phyloP scores from a whole-genome alignment of 108 stramenopile species.

The Nitzschia sp. region DNA sequence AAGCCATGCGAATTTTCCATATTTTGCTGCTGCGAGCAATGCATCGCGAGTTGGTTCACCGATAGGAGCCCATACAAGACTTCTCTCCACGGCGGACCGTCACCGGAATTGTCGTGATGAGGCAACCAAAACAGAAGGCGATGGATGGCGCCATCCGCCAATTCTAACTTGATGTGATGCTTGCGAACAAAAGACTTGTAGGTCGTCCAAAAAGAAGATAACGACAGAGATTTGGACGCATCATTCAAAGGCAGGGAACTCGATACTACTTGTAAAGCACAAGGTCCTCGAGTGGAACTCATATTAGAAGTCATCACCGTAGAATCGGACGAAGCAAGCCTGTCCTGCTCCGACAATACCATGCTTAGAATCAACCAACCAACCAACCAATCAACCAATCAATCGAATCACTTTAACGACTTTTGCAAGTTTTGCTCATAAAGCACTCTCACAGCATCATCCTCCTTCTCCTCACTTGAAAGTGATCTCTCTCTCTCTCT shows the following conservation, averaged over 20 bases:
- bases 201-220: constrained; percentile 2
- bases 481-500: too few relatives aligned
- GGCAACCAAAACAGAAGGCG: constrained; percentile 38
- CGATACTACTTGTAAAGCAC: too few relatives aligned
- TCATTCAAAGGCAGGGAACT: too few relatives aligned
- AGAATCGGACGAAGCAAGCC: neutral
- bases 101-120: constrained; percentile 15
- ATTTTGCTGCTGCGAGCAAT: constrained; percentile 3
- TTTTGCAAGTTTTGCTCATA: too few relatives aligned
- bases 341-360: too few relatives aligned
- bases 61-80: constrained; percentile 43
- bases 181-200: constrained; percentile 11
- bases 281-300: too few relatives aligned
- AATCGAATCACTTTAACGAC: too few relatives aligned
- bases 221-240: neutral
- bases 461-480: too few relatives aligned
- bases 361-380: too few relatives aligned
- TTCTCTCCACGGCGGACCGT: constrained; percentile 31
- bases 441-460: too few relatives aligned
- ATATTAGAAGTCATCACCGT: neutral
- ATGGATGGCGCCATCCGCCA: constrained; percentile 23
- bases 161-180: constrained; percentile 12
- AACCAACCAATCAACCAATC: too few relatives aligned
- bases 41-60: constrained; percentile 35
- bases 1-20: constrained; percentile 21